These are phyloP conservation scores for Musa acuminata DNA, from an alignment of 176 grass and related monocot genomes.

Conservation along the genomic window DNA sequence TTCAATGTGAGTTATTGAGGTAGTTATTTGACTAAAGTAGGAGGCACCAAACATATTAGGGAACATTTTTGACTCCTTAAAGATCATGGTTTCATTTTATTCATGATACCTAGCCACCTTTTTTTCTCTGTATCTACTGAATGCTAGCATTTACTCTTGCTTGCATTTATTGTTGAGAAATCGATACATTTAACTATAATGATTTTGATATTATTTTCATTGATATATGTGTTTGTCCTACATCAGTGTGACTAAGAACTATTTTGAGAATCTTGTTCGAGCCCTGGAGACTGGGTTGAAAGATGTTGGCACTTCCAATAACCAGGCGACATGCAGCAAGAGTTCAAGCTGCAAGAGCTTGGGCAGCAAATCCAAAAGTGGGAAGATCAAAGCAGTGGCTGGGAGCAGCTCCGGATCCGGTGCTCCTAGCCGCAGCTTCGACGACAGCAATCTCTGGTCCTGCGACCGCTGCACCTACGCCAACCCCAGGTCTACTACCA, in stretches of 20 bases:
- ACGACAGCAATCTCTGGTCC: conserved; percentile 66
- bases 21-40: no score
- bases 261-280: conserved; percentile 95
- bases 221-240: background rate
- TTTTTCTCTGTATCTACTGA: no score
- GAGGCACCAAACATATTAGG: no score
- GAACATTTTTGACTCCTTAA: no score
- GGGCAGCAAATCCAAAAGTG: conserved; percentile 52
- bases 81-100: no score
- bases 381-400: conserved; percentile 42
- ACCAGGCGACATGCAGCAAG: conserved; percentile 55
- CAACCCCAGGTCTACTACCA: conserved; percentile 49
- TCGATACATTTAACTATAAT: background rate
- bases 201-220: background rate
- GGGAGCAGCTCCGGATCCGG: conserved; percentile 45
- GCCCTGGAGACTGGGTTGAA: conserved; percentile 93
- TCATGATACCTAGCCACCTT: no score
- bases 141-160: background rate
- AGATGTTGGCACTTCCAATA: conserved; percentile 83
- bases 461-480: conserved; percentile 79
- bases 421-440: conserved; percentile 39
- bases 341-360: conserved; percentile 60
- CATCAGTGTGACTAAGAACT: conserved; percentile 88
- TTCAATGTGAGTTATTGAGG: no score
- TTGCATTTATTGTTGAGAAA: background rate